These are phyloP conservation scores for Penicillium paneum DNA, from an alignment of 2,329 filamentous ascomycete genomes.

Conservation along the genomic window DNA sequence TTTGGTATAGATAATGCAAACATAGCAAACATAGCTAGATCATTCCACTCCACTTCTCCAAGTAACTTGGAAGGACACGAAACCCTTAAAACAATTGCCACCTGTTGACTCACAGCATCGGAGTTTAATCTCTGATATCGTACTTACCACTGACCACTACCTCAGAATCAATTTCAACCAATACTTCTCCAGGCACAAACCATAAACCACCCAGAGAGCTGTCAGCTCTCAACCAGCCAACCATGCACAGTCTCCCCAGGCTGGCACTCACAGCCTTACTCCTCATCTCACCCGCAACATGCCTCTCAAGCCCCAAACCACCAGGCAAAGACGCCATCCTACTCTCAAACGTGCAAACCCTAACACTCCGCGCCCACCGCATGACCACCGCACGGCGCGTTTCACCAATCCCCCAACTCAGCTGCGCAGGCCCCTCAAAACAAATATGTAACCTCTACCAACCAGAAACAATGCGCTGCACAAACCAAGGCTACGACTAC, in stretches of 20 bases:
- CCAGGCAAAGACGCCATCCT: conserved; percentile 52
- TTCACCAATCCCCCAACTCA: conserved; percentile 71
- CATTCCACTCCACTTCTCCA: background rate
- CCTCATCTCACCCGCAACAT: conserved; percentile 17
- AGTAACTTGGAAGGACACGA: conserved; percentile 3
- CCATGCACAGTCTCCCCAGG: conserved; percentile 20
- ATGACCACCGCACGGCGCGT: conserved; percentile 75
- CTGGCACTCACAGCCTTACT: conserved; percentile 22
- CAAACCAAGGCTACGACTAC: conserved; percentile 79
- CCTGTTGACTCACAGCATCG: conserved; percentile 4
- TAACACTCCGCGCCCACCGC: conserved; percentile 69
- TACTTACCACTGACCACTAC: background rate
- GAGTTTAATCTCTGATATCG: background rate
- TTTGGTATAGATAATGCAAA: background rate
- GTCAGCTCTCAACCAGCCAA: background rate
- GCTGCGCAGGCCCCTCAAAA: conserved; percentile 65
- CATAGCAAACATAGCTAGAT: background rate
- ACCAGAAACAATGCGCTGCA: conserved; percentile 83
- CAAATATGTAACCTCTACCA: conserved; percentile 66
- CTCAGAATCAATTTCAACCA: background rate
- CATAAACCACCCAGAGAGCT: background rate
- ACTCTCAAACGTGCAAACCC: conserved; percentile 66
- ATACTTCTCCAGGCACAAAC: background rate
- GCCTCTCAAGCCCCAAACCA: conserved; percentile 18
- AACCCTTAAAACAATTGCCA: background rate